Percentiles rank a stretch among this genome's conserved stretches.
Evolutionary conservation across 2,329 filamentous ascomycete genomes (phyloP).

Genomic region (Colletotrichum salicis): DNA sequence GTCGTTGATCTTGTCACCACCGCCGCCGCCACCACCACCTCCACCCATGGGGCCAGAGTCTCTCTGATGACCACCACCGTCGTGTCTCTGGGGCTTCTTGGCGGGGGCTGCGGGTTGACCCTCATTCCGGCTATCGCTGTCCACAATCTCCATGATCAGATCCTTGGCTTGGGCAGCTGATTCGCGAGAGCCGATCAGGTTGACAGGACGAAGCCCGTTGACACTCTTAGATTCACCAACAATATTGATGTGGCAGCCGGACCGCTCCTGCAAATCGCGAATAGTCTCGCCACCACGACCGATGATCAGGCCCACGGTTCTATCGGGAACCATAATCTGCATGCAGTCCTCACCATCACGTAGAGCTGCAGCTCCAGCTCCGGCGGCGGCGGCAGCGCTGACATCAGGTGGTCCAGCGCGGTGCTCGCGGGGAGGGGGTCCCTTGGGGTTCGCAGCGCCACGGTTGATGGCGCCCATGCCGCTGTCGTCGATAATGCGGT

Average conservation of each 20-base stretch:
- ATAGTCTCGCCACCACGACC: slow-evolving; percentile 95
- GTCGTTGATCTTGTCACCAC: slow-evolving; percentile 80
- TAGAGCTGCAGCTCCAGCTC: slow-evolving; percentile 56
- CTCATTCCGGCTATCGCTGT: slow-evolving; percentile 81
- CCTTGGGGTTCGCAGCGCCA: slow-evolving; percentile 53
- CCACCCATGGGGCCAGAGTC: slow-evolving; percentile 43
- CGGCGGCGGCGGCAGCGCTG: slow-evolving; percentile 44
- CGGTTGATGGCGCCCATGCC: slow-evolving; percentile 61
- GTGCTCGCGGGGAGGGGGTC: slow-evolving; percentile 44
- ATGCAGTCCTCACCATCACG: slow-evolving; percentile 86
- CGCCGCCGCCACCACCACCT: slow-evolving; percentile 48
- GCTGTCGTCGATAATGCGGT: slow-evolving; percentile 88
- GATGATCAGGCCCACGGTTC: slow-evolving; percentile 92
- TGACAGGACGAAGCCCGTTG: slow-evolving; percentile 88
- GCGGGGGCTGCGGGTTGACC: slow-evolving; percentile 43
- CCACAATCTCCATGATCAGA: slow-evolving; percentile 91
- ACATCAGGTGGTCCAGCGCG: slow-evolving; percentile 44
- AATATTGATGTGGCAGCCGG: slow-evolving; percentile 95
- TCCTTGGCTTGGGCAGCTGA: slow-evolving; percentile 84
- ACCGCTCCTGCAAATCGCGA: slow-evolving; percentile 88
- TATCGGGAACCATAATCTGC: slow-evolving; percentile 94
- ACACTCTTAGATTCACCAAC: slow-evolving; percentile 93
- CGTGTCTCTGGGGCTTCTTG: slow-evolving; percentile 46
- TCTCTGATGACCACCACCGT: slow-evolving; percentile 44
- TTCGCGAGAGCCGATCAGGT: slow-evolving; percentile 82